Evolutionary conservation across 2,329 filamentous ascomycete species (phyloP).

Genomic region (Aspergillus phoenicis): DNA sequence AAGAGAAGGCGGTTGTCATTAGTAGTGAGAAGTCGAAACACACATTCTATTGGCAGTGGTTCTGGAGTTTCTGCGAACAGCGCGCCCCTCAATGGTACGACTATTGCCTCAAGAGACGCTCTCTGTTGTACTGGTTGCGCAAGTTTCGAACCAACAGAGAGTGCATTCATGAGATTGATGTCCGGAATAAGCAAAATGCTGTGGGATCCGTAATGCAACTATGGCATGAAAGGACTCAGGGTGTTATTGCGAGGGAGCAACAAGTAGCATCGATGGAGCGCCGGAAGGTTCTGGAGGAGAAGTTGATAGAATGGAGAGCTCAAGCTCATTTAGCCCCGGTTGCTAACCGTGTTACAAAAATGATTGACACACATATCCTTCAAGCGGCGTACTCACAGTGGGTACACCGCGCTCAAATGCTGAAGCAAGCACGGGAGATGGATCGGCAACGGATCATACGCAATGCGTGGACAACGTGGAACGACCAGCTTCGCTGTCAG

Average conservation of each 20-base stretch:
- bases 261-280: constrained; percentile 35
- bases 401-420: constrained; percentile 49
- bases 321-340: constrained; percentile 48
- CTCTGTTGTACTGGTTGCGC: constrained; percentile 45
- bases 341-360: constrained; percentile 45
- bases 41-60: constrained; percentile 46
- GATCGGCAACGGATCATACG: constrained; percentile 57
- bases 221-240: constrained; percentile 39
- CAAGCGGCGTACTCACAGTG: constrained; percentile 54
- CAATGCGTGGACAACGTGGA: constrained; percentile 64
- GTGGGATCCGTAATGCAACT: constrained; percentile 34
- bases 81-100: constrained; percentile 49
- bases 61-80: constrained; percentile 48
- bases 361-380: constrained; percentile 50
- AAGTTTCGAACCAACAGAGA: constrained; percentile 44
- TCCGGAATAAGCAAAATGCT: constrained; percentile 30
- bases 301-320: constrained; percentile 46
- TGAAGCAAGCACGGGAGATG: constrained; percentile 52
- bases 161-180: constrained; percentile 42
- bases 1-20: constrained; percentile 35
- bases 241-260: constrained; percentile 30
- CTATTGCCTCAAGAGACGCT: constrained; percentile 43
- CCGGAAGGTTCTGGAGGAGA: constrained; percentile 39
- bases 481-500: constrained; percentile 59
- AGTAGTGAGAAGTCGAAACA: constrained; percentile 35